Evolutionary conservation across 768 basidiomycete species (phyloP).

Genomic region (Chalciporus piperatus): DNA sequence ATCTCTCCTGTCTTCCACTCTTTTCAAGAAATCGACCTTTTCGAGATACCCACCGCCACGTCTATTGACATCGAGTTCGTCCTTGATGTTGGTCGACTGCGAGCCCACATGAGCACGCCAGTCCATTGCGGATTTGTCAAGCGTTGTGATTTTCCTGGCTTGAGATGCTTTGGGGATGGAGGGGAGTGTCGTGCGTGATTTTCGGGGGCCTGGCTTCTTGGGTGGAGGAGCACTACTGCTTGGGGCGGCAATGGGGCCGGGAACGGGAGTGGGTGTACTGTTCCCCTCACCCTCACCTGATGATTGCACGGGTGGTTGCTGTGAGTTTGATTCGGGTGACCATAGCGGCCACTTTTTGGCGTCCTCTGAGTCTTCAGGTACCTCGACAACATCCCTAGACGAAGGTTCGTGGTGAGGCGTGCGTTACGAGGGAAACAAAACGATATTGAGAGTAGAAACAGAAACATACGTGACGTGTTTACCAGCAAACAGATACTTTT

Average conservation of each 20-base stretch:
- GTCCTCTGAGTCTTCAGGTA: conserved; percentile 68
- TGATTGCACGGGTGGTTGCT: neutral
- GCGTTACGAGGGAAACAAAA: neutral
- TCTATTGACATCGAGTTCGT: conserved; percentile 73
- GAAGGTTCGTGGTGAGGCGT: conserved; percentile 3
- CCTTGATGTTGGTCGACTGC: conserved; percentile 45
- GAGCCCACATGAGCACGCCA: conserved; percentile 67
- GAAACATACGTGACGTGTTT: conserved; percentile 66
- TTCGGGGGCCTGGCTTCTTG: conserved; percentile 64
- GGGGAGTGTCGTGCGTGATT: conserved; percentile 55
- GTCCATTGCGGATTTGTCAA: conserved; percentile 86
- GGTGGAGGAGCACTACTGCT: neutral
- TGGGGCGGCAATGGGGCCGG: neutral
- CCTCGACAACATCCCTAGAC: conserved; percentile 69
- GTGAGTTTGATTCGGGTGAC: conserved; percentile 18
- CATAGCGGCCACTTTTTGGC: conserved; percentile 73
- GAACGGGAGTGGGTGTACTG: neutral
- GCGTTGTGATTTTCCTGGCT: conserved; percentile 74
- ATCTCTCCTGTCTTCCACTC: conserved; percentile 73
- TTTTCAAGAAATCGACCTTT: conserved; percentile 77
- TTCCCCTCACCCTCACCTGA: conserved; percentile 1
- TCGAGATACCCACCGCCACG: conserved; percentile 79
- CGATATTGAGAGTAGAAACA: neutral
- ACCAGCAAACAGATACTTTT: conserved; percentile 72
- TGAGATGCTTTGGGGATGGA: conserved; percentile 53